Conservation (phyloP, 192 early-diverging fungal species). For the Rhizoclosmatium sp. region DNA sequence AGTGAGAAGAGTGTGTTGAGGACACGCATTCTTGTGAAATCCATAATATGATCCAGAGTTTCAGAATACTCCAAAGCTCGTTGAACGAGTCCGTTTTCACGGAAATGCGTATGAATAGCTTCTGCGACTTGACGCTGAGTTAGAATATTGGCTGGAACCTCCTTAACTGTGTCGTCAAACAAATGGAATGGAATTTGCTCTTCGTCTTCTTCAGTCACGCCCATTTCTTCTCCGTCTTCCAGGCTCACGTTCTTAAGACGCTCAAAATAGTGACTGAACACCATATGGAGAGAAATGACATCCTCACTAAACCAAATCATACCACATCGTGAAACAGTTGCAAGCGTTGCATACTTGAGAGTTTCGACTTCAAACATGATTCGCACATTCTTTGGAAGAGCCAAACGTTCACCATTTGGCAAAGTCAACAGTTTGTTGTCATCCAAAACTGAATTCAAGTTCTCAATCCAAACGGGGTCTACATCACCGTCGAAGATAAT, state of each 20-base stretch:
- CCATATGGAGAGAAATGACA: slow-evolving; percentile 82
- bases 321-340: slow-evolving; percentile 98
- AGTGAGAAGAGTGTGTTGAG: slow-evolving; percentile 90
- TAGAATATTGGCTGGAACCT: slow-evolving; percentile 65
- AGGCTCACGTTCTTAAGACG: slow-evolving; percentile 75
- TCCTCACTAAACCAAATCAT: slow-evolving; percentile 99
- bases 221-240: slow-evolving; percentile 80
- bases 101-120: slow-evolving; percentile 76
- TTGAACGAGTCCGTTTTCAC: slow-evolving; percentile 76
- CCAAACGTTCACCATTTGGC: slow-evolving; percentile 98
- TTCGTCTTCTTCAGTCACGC: slow-evolving; percentile 25
- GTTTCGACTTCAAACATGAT: slow-evolving; percentile 99
- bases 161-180: slow-evolving; percentile 44
- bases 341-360: slow-evolving; percentile 96
- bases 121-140: slow-evolving; percentile 79
- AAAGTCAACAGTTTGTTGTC: slow-evolving; percentile 97
- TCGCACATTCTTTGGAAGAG: slow-evolving; percentile 92
- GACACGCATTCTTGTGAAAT: slow-evolving; percentile 88
- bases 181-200: slow-evolving; percentile 47
- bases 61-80: slow-evolving; percentile 74
- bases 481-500: slow-evolving; percentile 87
- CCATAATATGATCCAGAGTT: slow-evolving; percentile 95
- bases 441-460: slow-evolving; percentile 95
- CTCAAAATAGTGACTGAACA: slow-evolving; percentile 83
- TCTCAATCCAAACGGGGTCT: slow-evolving; percentile 99